Evolutionary conservation across 2,329 filamentous ascomycete genomes (phyloP).

Genomic region (Pseudogymnoascus sp.): DNA sequence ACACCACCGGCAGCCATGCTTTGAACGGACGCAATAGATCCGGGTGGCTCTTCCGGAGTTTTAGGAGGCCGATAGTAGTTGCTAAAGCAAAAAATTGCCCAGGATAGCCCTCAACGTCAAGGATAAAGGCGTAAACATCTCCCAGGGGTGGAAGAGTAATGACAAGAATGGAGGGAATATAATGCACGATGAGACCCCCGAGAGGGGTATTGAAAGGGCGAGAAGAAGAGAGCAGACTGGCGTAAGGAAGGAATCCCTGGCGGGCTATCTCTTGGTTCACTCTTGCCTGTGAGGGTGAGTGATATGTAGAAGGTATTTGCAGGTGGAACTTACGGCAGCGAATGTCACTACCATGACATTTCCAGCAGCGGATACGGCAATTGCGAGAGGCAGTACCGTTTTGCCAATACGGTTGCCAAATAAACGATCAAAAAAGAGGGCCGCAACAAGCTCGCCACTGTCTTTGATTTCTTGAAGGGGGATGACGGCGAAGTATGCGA

Average conservation of each 20-base stretch:
- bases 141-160: slow-evolving; percentile 42
- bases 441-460: slow-evolving; percentile 46
- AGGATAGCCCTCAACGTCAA: slow-evolving; percentile 33
- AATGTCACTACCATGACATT: slow-evolving; percentile 43
- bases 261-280: slow-evolving; percentile 41
- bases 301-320: neutral
- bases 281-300: slow-evolving; percentile 31
- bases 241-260: slow-evolving; percentile 39
- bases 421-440: slow-evolving; percentile 47
- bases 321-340: slow-evolving; percentile 41
- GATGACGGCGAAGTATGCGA: slow-evolving; percentile 52
- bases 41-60: slow-evolving; percentile 49
- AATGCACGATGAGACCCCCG: slow-evolving; percentile 45
- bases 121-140: slow-evolving; percentile 28
- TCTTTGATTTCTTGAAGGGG: slow-evolving; percentile 46
- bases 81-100: slow-evolving; percentile 36
- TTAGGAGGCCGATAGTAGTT: slow-evolving; percentile 23
- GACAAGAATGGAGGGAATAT: slow-evolving; percentile 50
- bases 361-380: slow-evolving; percentile 38
- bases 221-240: slow-evolving; percentile 26
- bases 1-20: slow-evolving; percentile 25
- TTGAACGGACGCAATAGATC: slow-evolving; percentile 24
- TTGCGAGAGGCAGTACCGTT: slow-evolving; percentile 36
- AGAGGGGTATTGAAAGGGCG: slow-evolving; percentile 21
- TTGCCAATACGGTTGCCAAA: slow-evolving; percentile 36